Percentiles rank a stretch among this genome's conserved stretches.
Conservation (phyloP, 495 filamentous ascomycete genomes). For the Bathelium albidoporum region DNA sequence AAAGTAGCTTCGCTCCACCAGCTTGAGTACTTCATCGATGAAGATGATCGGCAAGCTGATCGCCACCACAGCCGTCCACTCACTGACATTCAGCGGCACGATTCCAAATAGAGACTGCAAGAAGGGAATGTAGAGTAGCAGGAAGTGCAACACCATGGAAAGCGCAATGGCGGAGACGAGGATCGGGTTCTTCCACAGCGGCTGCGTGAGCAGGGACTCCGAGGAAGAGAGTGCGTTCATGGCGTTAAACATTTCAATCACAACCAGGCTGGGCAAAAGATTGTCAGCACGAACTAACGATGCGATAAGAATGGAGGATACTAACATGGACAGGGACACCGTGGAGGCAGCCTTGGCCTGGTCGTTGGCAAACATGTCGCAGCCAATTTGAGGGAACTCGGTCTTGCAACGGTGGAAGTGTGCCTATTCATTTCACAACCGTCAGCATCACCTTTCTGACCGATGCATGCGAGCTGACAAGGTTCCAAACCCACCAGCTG, state of each 20-base stretch:
- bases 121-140: constrained; percentile 83
- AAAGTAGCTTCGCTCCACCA: constrained; percentile 57
- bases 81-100: constrained; percentile 72
- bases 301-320: background rate
- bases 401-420: constrained; percentile 90
- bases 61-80: constrained; percentile 86
- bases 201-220: constrained; percentile 87
- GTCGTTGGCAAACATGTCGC: constrained; percentile 84
- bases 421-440: constrained; percentile 35
- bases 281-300: background rate
- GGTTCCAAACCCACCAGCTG: constrained; percentile 54
- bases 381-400: constrained; percentile 84
- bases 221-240: constrained; percentile 97
- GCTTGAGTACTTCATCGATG: constrained; percentile 85
- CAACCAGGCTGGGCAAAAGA: constrained; percentile 56
- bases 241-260: constrained; percentile 99
- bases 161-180: constrained; percentile 87
- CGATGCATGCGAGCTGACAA: background rate
- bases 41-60: constrained; percentile 91
- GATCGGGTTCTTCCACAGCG: constrained; percentile 94
- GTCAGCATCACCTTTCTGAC: constrained; percentile 3
- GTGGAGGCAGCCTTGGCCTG: constrained; percentile 92
- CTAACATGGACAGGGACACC: constrained; percentile 66
- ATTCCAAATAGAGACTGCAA: constrained; percentile 86
- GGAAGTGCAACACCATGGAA: constrained; percentile 95